phyloP scores from a whole-genome alignment of 2,329 filamentous ascomycete genomes.

The Biscogniauxia sp. region DNA sequence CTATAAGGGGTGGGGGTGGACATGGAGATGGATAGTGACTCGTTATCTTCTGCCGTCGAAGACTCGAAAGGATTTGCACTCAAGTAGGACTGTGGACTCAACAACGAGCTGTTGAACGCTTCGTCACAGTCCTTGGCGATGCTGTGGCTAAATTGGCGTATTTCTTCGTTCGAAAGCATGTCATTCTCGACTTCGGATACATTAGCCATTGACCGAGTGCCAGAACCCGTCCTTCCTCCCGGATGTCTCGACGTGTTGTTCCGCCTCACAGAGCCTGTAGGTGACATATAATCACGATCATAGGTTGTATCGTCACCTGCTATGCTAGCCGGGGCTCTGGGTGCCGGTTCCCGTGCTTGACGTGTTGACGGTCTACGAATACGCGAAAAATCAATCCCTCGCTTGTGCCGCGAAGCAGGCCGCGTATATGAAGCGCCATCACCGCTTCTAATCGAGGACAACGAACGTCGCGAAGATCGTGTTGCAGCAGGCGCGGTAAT shows the following conservation, averaged over 20 bases:
- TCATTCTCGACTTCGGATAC: constrained; percentile 15
- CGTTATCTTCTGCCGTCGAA: constrained; percentile 7
- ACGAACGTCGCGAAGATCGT: constrained; percentile 39
- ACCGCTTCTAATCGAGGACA: constrained; percentile 49
- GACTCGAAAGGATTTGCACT: constrained; percentile 11
- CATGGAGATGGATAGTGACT: constrained; percentile 4
- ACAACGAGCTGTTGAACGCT: constrained; percentile 72
- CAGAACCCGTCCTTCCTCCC: constrained; percentile 11
- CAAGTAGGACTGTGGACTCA: constrained; percentile 26
- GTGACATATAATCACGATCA: constrained; percentile 22
- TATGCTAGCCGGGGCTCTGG: constrained; percentile 26
- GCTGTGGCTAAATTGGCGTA: constrained; percentile 78
- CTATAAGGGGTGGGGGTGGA: constrained; percentile 15
- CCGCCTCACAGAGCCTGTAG: constrained; percentile 21
- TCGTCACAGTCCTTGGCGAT: constrained; percentile 90
- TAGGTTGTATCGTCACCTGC: constrained; percentile 29
- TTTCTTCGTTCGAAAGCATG: constrained; percentile 64
- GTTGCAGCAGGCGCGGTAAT: constrained; percentile 29
- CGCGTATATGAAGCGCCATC: constrained; percentile 43
- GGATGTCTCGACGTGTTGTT: constrained; percentile 8
- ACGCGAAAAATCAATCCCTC: constrained; percentile 55
- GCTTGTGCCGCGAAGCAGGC: constrained; percentile 46
- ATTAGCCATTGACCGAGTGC: constrained; percentile 26
- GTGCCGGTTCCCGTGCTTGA: constrained; percentile 11
- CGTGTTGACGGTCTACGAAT: constrained; percentile 38